phyloP scores from a whole-genome alignment of 805 yeast genomes.

The Yarrowia sp. region DNA sequence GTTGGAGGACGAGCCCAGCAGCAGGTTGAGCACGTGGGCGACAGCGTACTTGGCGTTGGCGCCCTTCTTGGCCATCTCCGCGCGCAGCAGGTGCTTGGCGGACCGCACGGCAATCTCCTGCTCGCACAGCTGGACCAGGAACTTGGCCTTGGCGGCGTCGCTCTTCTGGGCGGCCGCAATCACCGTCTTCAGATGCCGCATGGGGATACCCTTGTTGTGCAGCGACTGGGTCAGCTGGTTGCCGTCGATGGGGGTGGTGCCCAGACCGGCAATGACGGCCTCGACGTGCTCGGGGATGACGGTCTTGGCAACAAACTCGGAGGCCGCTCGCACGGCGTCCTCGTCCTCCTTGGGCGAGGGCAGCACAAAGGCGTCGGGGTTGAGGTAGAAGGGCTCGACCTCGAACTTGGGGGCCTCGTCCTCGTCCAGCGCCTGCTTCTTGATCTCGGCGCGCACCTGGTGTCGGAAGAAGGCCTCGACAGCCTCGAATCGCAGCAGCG shows the following conservation, averaged over 20 bases:
- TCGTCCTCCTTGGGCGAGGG: slow-evolving; percentile 50
- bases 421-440: slow-evolving; percentile 42
- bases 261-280: slow-evolving; percentile 51
- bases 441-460: slow-evolving; percentile 57
- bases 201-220: slow-evolving; percentile 81
- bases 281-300: slow-evolving; percentile 63
- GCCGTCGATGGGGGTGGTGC: slow-evolving; percentile 77
- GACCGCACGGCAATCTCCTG: slow-evolving; percentile 78
- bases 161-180: slow-evolving; percentile 42
- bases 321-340: slow-evolving; percentile 64
- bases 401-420: slow-evolving; percentile 36
- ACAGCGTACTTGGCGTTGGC: slow-evolving; percentile 44
- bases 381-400: slow-evolving; percentile 53
- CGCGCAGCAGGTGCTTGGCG: slow-evolving; percentile 68
- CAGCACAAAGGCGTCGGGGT: slow-evolving; percentile 70
- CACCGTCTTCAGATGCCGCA: slow-evolving; percentile 78
- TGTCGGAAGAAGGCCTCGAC: slow-evolving; percentile 85
- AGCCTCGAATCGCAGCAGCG: slow-evolving; percentile 80
- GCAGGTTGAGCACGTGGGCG: slow-evolving; percentile 62
- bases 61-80: slow-evolving; percentile 47
- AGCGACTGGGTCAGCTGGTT: slow-evolving; percentile 61
- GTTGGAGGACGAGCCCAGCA: slow-evolving; percentile 48
- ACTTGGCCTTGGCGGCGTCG: slow-evolving; percentile 40
- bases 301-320: slow-evolving; percentile 56
- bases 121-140: slow-evolving; percentile 51